Percentiles rank a stretch among this genome's conserved stretches.
These are phyloP conservation scores for Lachancea thermotolerans DNA, from an alignment of 805 yeast genomes.

Conservation along the genomic window DNA sequence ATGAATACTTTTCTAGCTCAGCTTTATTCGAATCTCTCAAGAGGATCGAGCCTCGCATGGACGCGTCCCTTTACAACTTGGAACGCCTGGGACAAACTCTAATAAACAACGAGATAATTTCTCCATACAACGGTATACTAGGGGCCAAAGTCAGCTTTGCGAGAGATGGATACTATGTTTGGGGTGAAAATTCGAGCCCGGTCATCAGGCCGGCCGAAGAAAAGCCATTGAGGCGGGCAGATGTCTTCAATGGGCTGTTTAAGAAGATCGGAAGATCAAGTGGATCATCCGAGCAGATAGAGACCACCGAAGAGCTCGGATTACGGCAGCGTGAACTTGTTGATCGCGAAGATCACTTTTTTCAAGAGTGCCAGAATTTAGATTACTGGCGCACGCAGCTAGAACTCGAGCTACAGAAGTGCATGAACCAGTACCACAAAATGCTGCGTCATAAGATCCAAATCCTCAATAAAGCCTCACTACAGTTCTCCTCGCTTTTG, in stretches of 20 bases:
- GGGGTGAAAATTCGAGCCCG: not conserved
- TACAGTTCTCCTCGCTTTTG: not conserved
- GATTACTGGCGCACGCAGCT: conserved; percentile 5
- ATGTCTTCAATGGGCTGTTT: conserved; percentile 1
- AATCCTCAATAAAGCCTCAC: not conserved
- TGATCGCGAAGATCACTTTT: not conserved
- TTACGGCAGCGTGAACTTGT: not conserved
- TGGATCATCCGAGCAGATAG: not conserved
- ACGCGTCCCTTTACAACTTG: conserved; percentile 25
- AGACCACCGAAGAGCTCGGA: not conserved
- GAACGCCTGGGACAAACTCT: conserved; percentile 32
- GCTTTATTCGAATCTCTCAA: conserved; percentile 22
- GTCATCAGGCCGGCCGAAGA: not conserved
- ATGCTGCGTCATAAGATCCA: not conserved
- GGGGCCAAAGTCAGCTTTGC: conserved; percentile 12
- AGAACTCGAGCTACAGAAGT: conserved; percentile 5
- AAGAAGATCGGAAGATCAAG: not conserved
- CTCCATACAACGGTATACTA: conserved; percentile 21
- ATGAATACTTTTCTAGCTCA: conserved; percentile 25
- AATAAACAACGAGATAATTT: conserved; percentile 20
- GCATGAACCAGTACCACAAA: conserved; percentile 3
- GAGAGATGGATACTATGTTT: conserved; percentile 23
- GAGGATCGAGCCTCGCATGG: conserved; percentile 17
- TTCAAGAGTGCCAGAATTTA: conserved; percentile 4
- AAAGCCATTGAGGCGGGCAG: not conserved